phyloP scores from a whole-genome alignment of 176 grass and related monocot genomes.

The Alopecurus myosuroides region DNA sequence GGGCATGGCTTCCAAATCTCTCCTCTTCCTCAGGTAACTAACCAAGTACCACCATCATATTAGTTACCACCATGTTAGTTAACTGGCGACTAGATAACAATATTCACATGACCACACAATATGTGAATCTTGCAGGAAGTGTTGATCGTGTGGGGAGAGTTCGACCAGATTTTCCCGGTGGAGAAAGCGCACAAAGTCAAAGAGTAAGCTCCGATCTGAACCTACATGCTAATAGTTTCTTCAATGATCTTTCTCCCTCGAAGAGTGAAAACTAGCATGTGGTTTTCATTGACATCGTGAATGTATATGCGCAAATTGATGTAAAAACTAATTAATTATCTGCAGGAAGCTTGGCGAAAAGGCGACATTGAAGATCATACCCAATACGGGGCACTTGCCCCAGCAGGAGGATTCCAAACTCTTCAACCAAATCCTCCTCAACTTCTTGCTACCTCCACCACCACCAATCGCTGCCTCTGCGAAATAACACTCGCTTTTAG shows the following conservation, averaged over 20 bases:
- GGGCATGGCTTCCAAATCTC: conserved; percentile 53
- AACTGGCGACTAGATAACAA: neutral
- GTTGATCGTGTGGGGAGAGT: conserved; percentile 80
- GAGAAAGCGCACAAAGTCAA: conserved; percentile 62
- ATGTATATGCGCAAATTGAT: neutral
- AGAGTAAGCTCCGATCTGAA: conserved; percentile 33
- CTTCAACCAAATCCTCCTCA: conserved; percentile 45
- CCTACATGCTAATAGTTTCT: neutral
- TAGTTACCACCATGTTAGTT: neutral
- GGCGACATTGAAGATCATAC: conserved; percentile 53
- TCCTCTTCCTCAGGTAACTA: conserved; percentile 68
- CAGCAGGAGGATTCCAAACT: conserved; percentile 61
- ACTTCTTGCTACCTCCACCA: conserved; percentile 32
- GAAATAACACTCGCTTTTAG: no score
- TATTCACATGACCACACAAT: neutral
- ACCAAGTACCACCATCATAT: neutral
- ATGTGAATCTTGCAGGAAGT: conserved; percentile 39
- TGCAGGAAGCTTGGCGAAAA: conserved; percentile 71
- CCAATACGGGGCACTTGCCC: conserved; percentile 62
- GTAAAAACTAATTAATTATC: neutral
- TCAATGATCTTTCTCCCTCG: neutral
- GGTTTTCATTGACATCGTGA: neutral
- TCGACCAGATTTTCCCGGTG: conserved; percentile 73
- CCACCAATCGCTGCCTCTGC: neutral
- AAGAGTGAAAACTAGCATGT: neutral